phyloP scores from a whole-genome alignment of 2,329 filamentous ascomycete species.

The Stachybotrys chlorohalonatus region DNA sequence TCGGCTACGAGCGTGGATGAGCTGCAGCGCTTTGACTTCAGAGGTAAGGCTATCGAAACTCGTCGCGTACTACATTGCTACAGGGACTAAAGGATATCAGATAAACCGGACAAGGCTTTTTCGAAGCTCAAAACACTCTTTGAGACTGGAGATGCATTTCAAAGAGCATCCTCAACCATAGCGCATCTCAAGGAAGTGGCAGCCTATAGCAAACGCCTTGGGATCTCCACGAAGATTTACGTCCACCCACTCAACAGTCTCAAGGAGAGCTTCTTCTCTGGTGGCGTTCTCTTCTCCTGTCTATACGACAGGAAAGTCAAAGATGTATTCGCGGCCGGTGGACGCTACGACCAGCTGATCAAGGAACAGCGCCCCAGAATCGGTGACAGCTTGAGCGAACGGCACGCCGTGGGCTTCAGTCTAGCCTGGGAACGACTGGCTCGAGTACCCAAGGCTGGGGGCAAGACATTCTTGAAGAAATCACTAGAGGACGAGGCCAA shows the following conservation, averaged over 20 bases:
- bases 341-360: slow-evolving; percentile 85
- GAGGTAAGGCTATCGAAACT: slow-evolving; percentile 39
- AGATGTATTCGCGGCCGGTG: slow-evolving; percentile 87
- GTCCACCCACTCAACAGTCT: slow-evolving; percentile 78
- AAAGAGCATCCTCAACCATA: slow-evolving; percentile 66
- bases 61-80: neutral
- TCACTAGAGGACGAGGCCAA: slow-evolving; percentile 50
- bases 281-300: slow-evolving; percentile 83
- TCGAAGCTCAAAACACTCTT: slow-evolving; percentile 50
- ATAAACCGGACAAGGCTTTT: slow-evolving; percentile 47
- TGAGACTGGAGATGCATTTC: slow-evolving; percentile 56
- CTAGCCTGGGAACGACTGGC: slow-evolving; percentile 79
- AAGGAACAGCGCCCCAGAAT: slow-evolving; percentile 70
- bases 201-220: slow-evolving; percentile 66
- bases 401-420: slow-evolving; percentile 86
- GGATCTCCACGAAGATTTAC: slow-evolving; percentile 69
- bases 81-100: slow-evolving; percentile 17
- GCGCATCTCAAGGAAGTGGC: slow-evolving; percentile 73
- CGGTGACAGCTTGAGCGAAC: slow-evolving; percentile 50
- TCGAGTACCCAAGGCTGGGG: slow-evolving; percentile 47
- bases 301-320: slow-evolving; percentile 75
- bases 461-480: slow-evolving; percentile 60
- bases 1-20: slow-evolving; percentile 88
- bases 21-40: slow-evolving; percentile 82
- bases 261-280: slow-evolving; percentile 83